Evolutionary conservation across 1,139 yeast species (phyloP).

Genomic region (Zygosaccharomyces sapae): DNA sequence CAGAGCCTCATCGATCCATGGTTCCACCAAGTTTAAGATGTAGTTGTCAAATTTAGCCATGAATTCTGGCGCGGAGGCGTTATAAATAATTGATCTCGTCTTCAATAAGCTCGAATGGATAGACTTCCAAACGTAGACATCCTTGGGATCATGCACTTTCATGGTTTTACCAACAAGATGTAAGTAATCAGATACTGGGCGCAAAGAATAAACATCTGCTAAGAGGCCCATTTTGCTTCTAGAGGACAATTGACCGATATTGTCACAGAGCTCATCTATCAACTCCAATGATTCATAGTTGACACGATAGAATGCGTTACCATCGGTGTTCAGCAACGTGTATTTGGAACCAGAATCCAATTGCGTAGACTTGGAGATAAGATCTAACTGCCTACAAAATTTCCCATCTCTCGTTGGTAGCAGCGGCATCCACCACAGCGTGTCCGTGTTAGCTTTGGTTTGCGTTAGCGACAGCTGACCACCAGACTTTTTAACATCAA

Average conservation of each 20-base stretch:
- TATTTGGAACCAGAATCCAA: background rate
- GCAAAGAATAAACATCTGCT: slow-evolving; percentile 59
- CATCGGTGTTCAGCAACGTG: slow-evolving; percentile 59
- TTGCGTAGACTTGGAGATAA: background rate
- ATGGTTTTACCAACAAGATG: slow-evolving; percentile 45
- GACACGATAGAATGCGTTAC: slow-evolving; percentile 64
- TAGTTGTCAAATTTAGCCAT: slow-evolving; percentile 43
- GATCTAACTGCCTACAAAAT: slow-evolving; percentile 14
- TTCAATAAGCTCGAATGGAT: slow-evolving; percentile 9
- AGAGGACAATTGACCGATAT: slow-evolving; percentile 45
- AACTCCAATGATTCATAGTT: slow-evolving; percentile 50
- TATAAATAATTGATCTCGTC: slow-evolving; percentile 12
- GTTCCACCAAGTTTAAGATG: slow-evolving; percentile 41
- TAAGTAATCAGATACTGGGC: slow-evolving; percentile 59
- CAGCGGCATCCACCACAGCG: slow-evolving; percentile 78
- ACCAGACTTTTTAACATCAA: slow-evolving; percentile 41
- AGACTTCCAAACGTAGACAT: slow-evolving; percentile 59
- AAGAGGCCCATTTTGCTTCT: slow-evolving; percentile 65
- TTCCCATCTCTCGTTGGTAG: slow-evolving; percentile 38
- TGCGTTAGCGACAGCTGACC: slow-evolving; percentile 36
- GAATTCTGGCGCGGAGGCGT: slow-evolving; percentile 26
- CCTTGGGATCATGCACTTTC: slow-evolving; percentile 47
- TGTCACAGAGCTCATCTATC: slow-evolving; percentile 42
- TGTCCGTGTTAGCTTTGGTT: slow-evolving; percentile 40
- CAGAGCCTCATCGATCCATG: slow-evolving; percentile 42